phyloP scores from a whole-genome alignment of 1,284 basidiomycete species.

The Ceratobasidium sp. region DNA sequence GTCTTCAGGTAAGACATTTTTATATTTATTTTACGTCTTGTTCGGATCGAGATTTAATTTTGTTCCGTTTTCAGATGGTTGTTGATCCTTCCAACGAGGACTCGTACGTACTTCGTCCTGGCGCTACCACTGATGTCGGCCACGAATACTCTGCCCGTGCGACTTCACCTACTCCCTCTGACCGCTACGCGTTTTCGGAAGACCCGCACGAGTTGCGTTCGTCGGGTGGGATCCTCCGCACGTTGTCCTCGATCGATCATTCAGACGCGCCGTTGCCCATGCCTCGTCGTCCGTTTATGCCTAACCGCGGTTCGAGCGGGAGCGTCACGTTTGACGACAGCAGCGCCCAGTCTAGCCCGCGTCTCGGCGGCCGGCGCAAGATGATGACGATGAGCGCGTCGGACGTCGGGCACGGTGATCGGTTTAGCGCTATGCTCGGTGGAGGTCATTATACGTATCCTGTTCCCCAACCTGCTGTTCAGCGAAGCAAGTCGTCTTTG shows the following conservation, averaged over 20 bases:
- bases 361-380: constrained; percentile 21
- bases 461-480: not conserved
- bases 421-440: not conserved
- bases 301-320: constrained; percentile 27
- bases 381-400: constrained; percentile 43
- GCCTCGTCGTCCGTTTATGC: constrained; percentile 35
- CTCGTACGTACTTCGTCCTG: constrained; percentile 12
- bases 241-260: constrained; percentile 19
- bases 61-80: constrained; percentile 4
- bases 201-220: constrained; percentile 1
- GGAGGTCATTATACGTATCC: not conserved
- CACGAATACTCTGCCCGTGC: constrained; percentile 21
- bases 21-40: not conserved
- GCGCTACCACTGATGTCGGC: constrained; percentile 28
- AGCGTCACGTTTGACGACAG: constrained; percentile 43
- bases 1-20: constrained; percentile 23
- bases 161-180: constrained; percentile 22
- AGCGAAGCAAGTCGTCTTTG: constrained; percentile 39
- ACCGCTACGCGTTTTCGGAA: constrained; percentile 37
- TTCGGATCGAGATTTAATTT: constrained; percentile 11
- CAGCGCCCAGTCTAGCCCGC: constrained; percentile 36
- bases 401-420: constrained; percentile 18
- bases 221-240: constrained; percentile 17
- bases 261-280: constrained; percentile 27
- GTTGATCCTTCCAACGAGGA: constrained; percentile 29